Evolutionary conservation across 2,329 filamentous ascomycete genomes (phyloP), one percentile per base, ranked within the genome.

Genomic region (Rugonectria rugulosa): DNA sequence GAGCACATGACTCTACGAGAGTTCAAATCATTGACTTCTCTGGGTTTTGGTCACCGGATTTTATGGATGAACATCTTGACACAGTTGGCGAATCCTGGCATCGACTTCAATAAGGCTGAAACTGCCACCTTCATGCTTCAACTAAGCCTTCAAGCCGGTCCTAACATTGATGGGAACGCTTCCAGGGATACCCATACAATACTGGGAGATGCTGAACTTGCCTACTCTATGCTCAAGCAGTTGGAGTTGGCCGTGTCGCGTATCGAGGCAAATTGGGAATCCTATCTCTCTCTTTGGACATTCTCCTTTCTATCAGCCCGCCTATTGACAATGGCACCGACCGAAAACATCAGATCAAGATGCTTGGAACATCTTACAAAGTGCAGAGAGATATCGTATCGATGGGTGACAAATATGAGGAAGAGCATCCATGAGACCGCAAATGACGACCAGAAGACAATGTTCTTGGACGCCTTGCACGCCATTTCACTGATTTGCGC

Each of bases 1-100:
- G 6, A 50, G 0, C 63, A 77, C 19, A 71, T 89, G 51, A 73
- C 79, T 0, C 53, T 85, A 0, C 77, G 80, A 0, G 84, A 89
- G 51, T 88, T 79, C 63, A 80, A 82, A 41, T 72, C 77, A 6
- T 6, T 68, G 3, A 48, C 52, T 21, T 20, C 31, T 1, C 20
- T 68, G 1, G 56, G 54, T 1, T 56, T 44, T 2, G 63, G 67
- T 1, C 32, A 56, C 17, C 38, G 49, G 0, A 55, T 62, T 1
- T 52, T 61, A 20, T 69, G 67, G 67, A 56, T 59, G 27, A 67
- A 56, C 8, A 56, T 67, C 1, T 36, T 69, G 5, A 53, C 37
- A 0, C 64, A 69, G 17, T 53, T 69, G 1, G 53, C 59, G 2
- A 63, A 59, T 48, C 65, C 61, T 0, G 42, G 31, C 0, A 24